Evolutionary conservation across 2,329 filamentous ascomycete species (phyloP), one percentile per base, ranked within the genome.

Genomic region (Monosporascus sp.): DNA sequence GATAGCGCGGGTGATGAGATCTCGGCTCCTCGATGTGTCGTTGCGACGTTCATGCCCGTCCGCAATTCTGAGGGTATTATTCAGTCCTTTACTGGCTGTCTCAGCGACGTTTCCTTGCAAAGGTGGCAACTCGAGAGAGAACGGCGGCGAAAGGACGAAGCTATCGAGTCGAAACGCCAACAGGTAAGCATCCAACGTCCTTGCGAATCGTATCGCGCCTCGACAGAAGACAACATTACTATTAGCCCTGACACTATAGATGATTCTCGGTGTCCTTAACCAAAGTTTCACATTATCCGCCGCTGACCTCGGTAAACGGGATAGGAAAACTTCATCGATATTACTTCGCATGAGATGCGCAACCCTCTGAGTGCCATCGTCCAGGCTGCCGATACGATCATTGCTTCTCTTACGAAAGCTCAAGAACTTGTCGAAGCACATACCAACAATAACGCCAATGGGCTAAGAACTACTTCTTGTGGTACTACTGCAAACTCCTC

Each of bases 321-420:
- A 31, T 31, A 46, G 64, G 87, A 92, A 62, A 88, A 88, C 58
- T 91, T 91, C 62, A 89, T 92, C 63, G 88, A 91, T 67, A 89
- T 90, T 74, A 82, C 80, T 1, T 83, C 81, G 16, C 86, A 89
- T 64, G 86, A 88, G 64, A 86, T 89, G 80, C 78, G 87, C 26
- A 91, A 91, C 60, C 87, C 87, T 1, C 72, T 91, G 26, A 85
- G 81, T 44, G 87, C 87, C 1, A 90, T 90, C 19, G 71, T 91
- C 27, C 87, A 90, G 65, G 89, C 86, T 64, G 85, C 86, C 1
- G 87, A 91, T 57, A 85, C 86, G 51, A 88, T 90, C 31, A 77
- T 79, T 17, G 77, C 76, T 8, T 78, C 75, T 5, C 69, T 80
- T 2, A 63, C 71, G 2, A 71, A 70, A 47, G 71, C 76, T 7